Conservation (phyloP, 1,139 yeast species). For the Suhomyces bribrorum region DNA sequence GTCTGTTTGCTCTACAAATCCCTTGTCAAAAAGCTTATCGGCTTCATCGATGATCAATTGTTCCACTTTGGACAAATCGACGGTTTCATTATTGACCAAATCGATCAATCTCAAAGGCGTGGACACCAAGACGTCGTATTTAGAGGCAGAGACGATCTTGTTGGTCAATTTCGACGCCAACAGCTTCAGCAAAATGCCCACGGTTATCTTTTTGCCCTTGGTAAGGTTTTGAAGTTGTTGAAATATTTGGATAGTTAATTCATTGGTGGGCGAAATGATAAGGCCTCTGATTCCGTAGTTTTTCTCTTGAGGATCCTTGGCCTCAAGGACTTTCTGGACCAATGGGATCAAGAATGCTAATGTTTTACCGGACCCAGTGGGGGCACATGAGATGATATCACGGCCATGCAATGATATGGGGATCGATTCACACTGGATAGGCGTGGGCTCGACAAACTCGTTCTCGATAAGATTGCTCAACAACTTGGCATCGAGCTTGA, state of each 20-base stretch:
- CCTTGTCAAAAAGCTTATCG: conserved; percentile 87
- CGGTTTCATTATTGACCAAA: conserved; percentile 59
- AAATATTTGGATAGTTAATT: conserved; percentile 83
- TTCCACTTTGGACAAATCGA: conserved; percentile 64
- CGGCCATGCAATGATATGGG: conserved; percentile 66
- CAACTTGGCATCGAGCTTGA: conserved; percentile 62
- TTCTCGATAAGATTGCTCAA: conserved; percentile 65
- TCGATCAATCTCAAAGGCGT: conserved; percentile 91
- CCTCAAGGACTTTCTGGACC: conserved; percentile 52
- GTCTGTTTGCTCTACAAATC: conserved; percentile 91
- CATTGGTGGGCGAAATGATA: conserved; percentile 86
- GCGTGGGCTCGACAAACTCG: conserved; percentile 82
- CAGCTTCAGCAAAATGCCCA: conserved; percentile 74
- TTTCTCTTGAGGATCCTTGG: conserved; percentile 25
- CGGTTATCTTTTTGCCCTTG: conserved; percentile 55
- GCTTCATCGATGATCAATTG: conserved; percentile 92
- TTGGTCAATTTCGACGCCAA: conserved; percentile 69
- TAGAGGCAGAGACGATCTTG: conserved; percentile 53
- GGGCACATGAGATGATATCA: conserved; percentile 86
- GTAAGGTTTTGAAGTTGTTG: conserved; percentile 64
- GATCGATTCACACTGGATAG: conserved; percentile 86
- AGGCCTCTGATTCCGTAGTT: conserved; percentile 66
- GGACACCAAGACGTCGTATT: conserved; percentile 78
- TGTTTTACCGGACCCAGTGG: conserved; percentile 93
- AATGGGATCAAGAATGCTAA: conserved; percentile 85